Percentiles rank a stretch among this genome's conserved stretches.
Conservation (phyloP, 1,139 yeast genomes). For the Lodderomyces orthopsilosis region DNA sequence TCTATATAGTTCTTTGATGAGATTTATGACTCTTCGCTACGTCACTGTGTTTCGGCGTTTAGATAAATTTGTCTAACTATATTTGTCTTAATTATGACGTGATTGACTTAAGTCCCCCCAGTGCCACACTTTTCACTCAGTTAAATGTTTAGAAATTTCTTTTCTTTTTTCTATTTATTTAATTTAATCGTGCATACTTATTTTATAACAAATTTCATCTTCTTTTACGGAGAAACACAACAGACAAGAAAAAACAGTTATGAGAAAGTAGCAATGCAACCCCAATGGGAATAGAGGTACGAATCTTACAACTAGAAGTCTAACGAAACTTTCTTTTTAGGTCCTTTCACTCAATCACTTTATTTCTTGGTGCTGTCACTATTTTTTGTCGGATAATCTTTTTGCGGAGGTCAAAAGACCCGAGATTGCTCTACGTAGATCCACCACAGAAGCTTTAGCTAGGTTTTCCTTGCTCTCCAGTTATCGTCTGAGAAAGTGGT, state of each 20-base stretch:
- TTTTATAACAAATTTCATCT: no score
- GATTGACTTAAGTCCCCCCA: not conserved
- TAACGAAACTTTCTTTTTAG: no score
- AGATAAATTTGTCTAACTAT: not conserved
- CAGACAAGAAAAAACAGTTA: not conserved
- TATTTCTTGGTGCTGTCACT: no score
- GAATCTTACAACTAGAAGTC: no score
- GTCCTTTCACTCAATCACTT: not conserved
- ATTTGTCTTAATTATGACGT: not conserved
- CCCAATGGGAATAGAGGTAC: not conserved
- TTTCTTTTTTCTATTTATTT: not conserved
- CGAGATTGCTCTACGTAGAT: no score
- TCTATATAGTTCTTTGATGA: not conserved
- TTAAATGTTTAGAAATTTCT: not conserved
- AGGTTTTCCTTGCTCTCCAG: no score
- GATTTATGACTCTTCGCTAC: no score
- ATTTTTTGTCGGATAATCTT: not conserved
- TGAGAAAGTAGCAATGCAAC: not conserved
- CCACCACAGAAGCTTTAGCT: no score
- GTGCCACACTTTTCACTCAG: not conserved
- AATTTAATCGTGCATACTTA: not conserved
- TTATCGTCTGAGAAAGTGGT: no score
- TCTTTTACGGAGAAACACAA: no score
- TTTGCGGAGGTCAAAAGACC: no score
- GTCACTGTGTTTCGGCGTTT: not conserved